Base-by-base conservation (phyloP, 2,329 filamentous ascomycete species). In the Xylariomycetidae sp. region DNA sequence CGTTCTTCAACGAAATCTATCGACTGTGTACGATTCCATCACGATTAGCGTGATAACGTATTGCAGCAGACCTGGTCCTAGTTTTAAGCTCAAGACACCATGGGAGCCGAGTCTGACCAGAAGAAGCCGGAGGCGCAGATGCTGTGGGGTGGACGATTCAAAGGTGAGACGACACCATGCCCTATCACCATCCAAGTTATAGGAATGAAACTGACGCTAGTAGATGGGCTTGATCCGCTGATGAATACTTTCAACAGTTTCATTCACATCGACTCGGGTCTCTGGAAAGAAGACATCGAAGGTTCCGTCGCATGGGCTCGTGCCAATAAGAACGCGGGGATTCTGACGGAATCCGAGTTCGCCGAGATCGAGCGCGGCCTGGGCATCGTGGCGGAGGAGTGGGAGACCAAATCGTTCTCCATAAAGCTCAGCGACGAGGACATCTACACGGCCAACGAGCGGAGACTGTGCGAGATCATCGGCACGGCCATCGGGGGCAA, bases 231-330 rank as follows among this genome's bases (percentile, higher is more conserved):
- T 47, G 86, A 94, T 63, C 85, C 87, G 33, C 74, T 94, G 32
- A 94, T 94, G 87, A 73, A 80, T 40, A 72, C 82, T 46, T 94
- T 90, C 70, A 94, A 94, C 59, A 80, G 82, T 51, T 83, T 77
- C 34, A 82, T 94, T 48, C 78, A 77, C 56, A 89, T 84, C 62
- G 88, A 94, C 62, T 78, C 80, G 46, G 70, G 72, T 33, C 80
- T 94, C 50, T 86, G 87, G 66, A 78, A 79, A 40, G 77, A 92
- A 58, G 87, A 94, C 51, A 88, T 94, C 49, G 72, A 74, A 8
- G 88, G 87, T 46, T 82, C 74, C 38, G 85, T 94, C 45, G 86
- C 87, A 10, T 94, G 85, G 57, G 87, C 87, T 33, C 73, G 85
- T 36, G 86, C 86, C 38, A 94, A 94, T 63, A 68, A 69, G 46